These are phyloP conservation scores for Moesziomyces parantarcticus DNA, from an alignment of 1,284 basidiomycete species.

Conservation along the genomic window DNA sequence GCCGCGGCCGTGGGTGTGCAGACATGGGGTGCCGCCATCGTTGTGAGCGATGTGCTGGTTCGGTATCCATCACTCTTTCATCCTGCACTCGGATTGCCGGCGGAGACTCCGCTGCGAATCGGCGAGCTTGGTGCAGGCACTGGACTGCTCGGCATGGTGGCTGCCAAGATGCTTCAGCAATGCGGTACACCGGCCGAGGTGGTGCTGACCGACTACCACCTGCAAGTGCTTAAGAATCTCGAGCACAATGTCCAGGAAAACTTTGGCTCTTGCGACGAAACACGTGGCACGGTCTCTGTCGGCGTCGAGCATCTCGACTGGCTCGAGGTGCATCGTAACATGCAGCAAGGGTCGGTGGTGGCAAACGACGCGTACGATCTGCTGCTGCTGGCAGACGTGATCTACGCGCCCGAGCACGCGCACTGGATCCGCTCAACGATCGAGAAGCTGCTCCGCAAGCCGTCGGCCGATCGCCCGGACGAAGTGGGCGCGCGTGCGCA, in stretches of 20 bases:
- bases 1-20: constrained; percentile 51
- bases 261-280: not conserved
- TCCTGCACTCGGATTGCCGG: not conserved
- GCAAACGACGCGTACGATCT: no score
- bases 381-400: constrained; percentile 41
- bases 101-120: constrained; percentile 10
- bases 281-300: constrained; percentile 15
- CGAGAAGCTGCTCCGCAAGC: constrained; percentile 31
- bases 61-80: constrained; percentile 36
- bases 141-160: constrained; percentile 43
- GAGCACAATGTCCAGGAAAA: constrained; percentile 35
- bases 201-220: constrained; percentile 47
- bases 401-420: constrained; percentile 44
- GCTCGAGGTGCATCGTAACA: constrained; percentile 26
- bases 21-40: constrained; percentile 47
- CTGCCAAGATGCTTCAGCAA: constrained; percentile 33
- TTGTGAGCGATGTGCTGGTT: constrained; percentile 39
- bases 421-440: constrained; percentile 45
- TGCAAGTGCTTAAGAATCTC: constrained; percentile 37
- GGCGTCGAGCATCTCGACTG: constrained; percentile 41
- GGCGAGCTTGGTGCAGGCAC: constrained; percentile 49
- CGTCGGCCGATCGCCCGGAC: not conserved
- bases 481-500: constrained; percentile 22
- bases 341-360: constrained; percentile 6
- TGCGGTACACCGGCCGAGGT: constrained; percentile 16